Evolutionary conservation across 306 rosid species (phyloP), one percentile per base, ranked within the genome.

Genomic region (Luffa aegyptiaca): DNA sequence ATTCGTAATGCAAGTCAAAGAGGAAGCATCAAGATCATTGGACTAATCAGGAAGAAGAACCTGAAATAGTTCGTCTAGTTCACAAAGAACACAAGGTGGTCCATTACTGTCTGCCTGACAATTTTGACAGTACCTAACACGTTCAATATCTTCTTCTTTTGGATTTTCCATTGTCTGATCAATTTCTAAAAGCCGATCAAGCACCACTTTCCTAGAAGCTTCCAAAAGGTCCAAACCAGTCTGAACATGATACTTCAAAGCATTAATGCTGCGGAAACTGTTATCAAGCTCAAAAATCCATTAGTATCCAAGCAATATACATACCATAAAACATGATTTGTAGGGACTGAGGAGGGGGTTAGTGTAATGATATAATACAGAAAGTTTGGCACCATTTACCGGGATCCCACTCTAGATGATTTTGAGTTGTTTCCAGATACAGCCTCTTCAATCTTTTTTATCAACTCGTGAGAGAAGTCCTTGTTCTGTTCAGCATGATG

Each of bases 361-460:
- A 62, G 36, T 82, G 70, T 51, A 79, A 51, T 72, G 37, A 70
- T 14, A 8, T 48, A 46, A 72, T 26, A 21, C 20, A 45, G 41
- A 72, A 45, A 74, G 45, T 74, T 74, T 17, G 78, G 33, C 69
- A 51, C 53, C 77, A 89, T 96, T 87, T 66, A 93, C 97, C 96
- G 85, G 66, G 92, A 68, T 84, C 88, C 76, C 85, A 89, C 78
- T 84, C 86, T 89, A 64, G 90, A 85, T 71, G 92, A 84, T 76
- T 80, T 90, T 36, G 93, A 86, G 84, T 81, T 90, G 87, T 81
- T 80, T 88, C 91, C 93, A 65, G 89, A 74, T 46, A 91, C 84
- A 52, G 93, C 93, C 85, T 95, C 98, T 85, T 92, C 96, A 81
- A 95, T 89, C 97, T 91, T 95, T 86, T 92, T 88, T 56, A 85